Evolutionary conservation across 495 filamentous ascomycete species (phyloP).

Genomic region (Melanomma pulvis-pyrius): DNA sequence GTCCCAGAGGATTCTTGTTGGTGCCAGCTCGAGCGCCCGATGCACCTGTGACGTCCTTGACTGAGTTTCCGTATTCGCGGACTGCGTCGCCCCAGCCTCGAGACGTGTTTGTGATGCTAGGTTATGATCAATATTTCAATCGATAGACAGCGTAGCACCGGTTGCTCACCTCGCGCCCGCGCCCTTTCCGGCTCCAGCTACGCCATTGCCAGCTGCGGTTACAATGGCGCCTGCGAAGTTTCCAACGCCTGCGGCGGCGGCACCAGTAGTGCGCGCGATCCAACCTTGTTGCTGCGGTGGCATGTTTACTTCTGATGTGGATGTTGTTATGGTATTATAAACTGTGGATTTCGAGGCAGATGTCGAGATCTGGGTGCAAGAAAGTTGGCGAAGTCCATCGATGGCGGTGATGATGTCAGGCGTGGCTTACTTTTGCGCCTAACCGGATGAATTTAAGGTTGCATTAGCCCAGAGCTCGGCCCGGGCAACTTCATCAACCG

Average conservation of each 20-base stretch:
- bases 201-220: slow-evolving; percentile 44
- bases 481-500: neutral
- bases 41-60: slow-evolving; percentile 52
- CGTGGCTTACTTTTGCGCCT: neutral
- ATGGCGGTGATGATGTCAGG: slow-evolving; percentile 6
- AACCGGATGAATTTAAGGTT: slow-evolving; percentile 4
- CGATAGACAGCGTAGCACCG: neutral
- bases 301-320: slow-evolving; percentile 5
- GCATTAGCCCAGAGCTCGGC: slow-evolving; percentile 17
- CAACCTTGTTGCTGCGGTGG: slow-evolving; percentile 39
- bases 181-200: slow-evolving; percentile 47
- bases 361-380: neutral
- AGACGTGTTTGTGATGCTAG: slow-evolving; percentile 45
- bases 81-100: slow-evolving; percentile 49
- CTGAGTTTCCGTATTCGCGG: slow-evolving; percentile 52
- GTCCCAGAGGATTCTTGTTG: slow-evolving; percentile 49
- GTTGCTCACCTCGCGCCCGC: slow-evolving; percentile 42
- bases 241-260: slow-evolving; percentile 41
- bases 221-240: slow-evolving; percentile 45
- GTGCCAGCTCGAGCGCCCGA: slow-evolving; percentile 45
- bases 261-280: slow-evolving; percentile 43
- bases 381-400: neutral
- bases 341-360: neutral
- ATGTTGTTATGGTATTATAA: neutral
- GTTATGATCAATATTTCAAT: neutral